Conservation (phyloP, 2,329 filamentous ascomycete species). For the Ascochyta koolunga region DNA sequence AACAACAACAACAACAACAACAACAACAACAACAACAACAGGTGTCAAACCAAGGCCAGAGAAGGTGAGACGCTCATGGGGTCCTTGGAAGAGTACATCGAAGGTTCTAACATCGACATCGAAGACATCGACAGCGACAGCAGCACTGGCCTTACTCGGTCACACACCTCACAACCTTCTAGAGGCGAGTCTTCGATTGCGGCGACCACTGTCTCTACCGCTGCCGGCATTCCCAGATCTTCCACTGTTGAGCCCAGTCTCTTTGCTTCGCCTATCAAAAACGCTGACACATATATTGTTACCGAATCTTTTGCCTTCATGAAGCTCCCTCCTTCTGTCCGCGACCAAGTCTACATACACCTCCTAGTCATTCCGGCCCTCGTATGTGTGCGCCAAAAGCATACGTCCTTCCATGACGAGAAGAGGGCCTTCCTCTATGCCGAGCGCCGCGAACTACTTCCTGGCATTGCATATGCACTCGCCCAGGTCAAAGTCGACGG, state of each 20-base stretch:
- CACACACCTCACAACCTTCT: not conserved
- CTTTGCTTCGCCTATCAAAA: not conserved
- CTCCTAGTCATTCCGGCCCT: conserved; percentile 32
- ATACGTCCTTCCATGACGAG: conserved; percentile 23
- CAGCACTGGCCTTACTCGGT: not conserved
- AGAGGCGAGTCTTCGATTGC: not conserved
- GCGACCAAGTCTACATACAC: conserved; percentile 28
- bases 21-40: no score
- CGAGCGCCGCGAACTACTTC: conserved; percentile 26
- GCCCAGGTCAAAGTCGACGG: conserved; percentile 23
- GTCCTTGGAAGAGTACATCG: not conserved
- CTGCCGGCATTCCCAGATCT: not conserved
- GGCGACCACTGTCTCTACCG: not conserved
- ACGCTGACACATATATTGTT: not conserved
- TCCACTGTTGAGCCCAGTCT: conserved; percentile 1
- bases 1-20: no score
- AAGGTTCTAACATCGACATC: not conserved
- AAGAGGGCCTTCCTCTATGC: conserved; percentile 23
- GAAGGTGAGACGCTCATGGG: not conserved
- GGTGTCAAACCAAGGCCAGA: not conserved
- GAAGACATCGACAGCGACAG: not conserved
- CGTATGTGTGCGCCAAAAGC: conserved; percentile 36
- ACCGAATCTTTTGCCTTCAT: conserved; percentile 25
- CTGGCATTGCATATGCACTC: conserved; percentile 33
- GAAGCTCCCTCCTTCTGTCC: conserved; percentile 26